Percentiles rank a stretch among this genome's conserved stretches.
Evolutionary conservation across 192 early-diverging fungal species (phyloP).

Genomic region (Linnemannia elongata): DNA sequence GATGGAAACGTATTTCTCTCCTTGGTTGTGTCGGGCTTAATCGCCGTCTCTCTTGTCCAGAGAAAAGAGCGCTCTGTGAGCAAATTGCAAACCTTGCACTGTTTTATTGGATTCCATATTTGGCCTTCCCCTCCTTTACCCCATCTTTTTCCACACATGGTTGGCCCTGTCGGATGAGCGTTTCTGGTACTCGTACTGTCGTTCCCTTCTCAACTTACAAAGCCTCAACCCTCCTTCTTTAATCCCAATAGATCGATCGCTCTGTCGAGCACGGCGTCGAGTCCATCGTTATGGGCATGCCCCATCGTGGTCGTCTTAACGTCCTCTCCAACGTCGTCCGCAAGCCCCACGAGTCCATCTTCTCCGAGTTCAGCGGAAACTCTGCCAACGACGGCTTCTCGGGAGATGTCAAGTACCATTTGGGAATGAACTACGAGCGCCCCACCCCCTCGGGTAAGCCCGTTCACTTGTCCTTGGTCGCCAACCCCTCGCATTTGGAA

Average conservation of each 20-base stretch:
- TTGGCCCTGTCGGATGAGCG: neutral
- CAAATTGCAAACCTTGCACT: constrained; percentile 3
- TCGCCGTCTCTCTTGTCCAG: neutral
- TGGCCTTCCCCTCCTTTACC: constrained; percentile 16
- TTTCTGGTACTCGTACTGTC: neutral
- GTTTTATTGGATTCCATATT: constrained; percentile 6
- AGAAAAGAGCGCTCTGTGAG: constrained; percentile 5
- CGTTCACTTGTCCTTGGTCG: constrained; percentile 96
- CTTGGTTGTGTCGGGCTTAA: neutral
- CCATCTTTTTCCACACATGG: constrained; percentile 1
- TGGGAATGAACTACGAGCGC: constrained; percentile 96
- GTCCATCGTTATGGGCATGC: constrained; percentile 98
- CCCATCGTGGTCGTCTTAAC: constrained; percentile 98
- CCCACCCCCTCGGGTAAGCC: constrained; percentile 97
- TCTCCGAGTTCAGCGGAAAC: constrained; percentile 96
- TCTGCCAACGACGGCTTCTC: constrained; percentile 91
- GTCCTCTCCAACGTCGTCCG: constrained; percentile 99
- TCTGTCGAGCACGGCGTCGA: constrained; percentile 96
- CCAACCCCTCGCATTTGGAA: constrained; percentile 99
- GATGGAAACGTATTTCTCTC: neutral
- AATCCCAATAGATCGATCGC: constrained; percentile 94
- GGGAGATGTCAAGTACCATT: constrained; percentile 96
- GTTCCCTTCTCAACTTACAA: constrained; percentile 71
- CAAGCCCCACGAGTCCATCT: constrained; percentile 98
- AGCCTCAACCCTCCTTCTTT: constrained; percentile 79